Conservation (phyloP, 2,329 filamentous ascomycete species). For the Pseudogymnoascus sp. region DNA sequence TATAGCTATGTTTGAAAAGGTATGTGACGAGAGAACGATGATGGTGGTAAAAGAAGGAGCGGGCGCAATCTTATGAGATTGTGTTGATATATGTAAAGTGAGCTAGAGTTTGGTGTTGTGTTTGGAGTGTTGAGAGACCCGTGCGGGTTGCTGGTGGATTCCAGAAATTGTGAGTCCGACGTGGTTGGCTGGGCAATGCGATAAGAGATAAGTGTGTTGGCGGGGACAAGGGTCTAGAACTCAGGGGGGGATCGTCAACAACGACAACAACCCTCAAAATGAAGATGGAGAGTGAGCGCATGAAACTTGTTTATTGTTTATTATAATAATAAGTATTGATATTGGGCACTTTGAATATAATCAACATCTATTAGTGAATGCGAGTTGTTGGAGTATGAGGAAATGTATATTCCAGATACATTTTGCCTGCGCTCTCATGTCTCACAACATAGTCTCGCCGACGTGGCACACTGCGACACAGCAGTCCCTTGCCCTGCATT, state of each 20-base stretch:
- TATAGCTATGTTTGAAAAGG: background rate
- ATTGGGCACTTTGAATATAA: background rate
- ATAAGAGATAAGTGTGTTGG: background rate
- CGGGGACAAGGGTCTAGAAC: background rate
- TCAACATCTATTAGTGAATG: background rate
- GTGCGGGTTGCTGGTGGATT: background rate
- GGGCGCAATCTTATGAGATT: background rate
- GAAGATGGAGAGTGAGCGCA: background rate
- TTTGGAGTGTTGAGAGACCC: constrained; percentile 1
- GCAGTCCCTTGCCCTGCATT: background rate
- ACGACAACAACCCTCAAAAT: background rate
- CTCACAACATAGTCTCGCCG: background rate
- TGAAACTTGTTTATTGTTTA: background rate
- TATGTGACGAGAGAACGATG: background rate
- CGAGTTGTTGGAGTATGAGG: background rate
- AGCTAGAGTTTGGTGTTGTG: background rate
- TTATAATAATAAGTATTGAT: background rate
- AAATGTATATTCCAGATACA: background rate
- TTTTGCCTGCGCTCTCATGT: background rate
- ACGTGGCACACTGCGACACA: background rate
- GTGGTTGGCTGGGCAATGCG: background rate
- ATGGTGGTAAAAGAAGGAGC: background rate
- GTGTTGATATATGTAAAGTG: constrained; percentile 3
- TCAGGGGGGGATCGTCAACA: background rate
- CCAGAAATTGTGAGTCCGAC: background rate